A percentile compares a stretch with the other conserved stretches of the same genome.
phyloP scores from a whole-genome alignment of 116 monocot species.

The Zostera marina region DNA sequence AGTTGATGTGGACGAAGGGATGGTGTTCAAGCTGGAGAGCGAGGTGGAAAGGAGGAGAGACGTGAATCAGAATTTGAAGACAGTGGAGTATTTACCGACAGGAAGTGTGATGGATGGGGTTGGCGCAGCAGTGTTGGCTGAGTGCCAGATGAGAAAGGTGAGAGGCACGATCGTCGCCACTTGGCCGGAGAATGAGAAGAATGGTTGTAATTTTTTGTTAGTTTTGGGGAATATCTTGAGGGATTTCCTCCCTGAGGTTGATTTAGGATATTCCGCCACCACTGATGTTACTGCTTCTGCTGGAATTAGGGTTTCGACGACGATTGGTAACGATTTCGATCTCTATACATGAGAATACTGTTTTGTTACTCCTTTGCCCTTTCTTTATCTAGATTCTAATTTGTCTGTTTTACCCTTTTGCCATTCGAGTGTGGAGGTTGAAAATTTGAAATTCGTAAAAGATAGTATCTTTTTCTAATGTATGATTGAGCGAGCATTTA shows the following conservation, averaged over 20 bases:
- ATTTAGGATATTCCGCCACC: not conserved
- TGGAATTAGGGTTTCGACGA: not conserved
- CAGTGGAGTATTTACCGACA: constrained; percentile 35
- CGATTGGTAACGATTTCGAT: constrained; percentile 1
- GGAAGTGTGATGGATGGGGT: constrained; percentile 72
- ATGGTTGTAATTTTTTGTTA: not conserved
- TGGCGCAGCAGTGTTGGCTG: constrained; percentile 55
- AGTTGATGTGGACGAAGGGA: constrained; percentile 27
- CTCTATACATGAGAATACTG: constrained; percentile 1
- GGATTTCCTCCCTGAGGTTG: not conserved
- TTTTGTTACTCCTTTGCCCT: too few relatives aligned
- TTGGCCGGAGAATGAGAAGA: constrained; percentile 24
- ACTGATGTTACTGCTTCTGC: not conserved
- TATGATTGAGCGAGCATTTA: too few relatives aligned
- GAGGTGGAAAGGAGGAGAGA: constrained; percentile 20
- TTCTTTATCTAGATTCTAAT: too few relatives aligned
- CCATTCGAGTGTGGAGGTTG: too few relatives aligned
- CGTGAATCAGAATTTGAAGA: constrained; percentile 5
- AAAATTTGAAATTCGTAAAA: too few relatives aligned
- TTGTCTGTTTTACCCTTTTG: too few relatives aligned
- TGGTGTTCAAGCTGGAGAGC: constrained; percentile 76
- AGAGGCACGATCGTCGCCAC: constrained; percentile 43
- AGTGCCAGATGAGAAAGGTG: constrained; percentile 58
- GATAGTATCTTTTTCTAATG: too few relatives aligned
- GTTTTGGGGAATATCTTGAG: not conserved